Base-by-base conservation (phyloP, 192 early-diverging fungal species). In the Spizellomyces punctatus region DNA sequence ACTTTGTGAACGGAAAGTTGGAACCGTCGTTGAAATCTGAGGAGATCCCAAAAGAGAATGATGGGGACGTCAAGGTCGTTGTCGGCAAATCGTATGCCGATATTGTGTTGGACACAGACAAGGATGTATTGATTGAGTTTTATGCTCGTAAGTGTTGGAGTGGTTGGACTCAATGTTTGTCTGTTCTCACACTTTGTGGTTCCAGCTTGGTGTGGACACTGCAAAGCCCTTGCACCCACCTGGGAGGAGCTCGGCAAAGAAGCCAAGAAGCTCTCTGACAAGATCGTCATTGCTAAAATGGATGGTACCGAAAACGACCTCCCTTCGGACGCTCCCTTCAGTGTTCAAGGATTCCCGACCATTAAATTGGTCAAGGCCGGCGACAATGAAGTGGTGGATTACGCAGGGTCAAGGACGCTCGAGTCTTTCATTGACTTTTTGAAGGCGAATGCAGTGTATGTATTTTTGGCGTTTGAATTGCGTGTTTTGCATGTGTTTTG, bases 221-320 rank as follows among this genome's bases (percentile, higher is more conserved):
- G 86, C 78, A 83, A 86, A 67, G 63, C 65, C 66, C 78, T 85
- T 43, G 90, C 87, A 45, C 92, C 92, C 54, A 91, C 87, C 72
- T 98, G 92, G 82, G 94, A 96, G 44, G 79, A 92, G 77, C 82
- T 99, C 57, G 97, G 88, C 68, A 71, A 83, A 56, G 64, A 67
- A 43, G 80, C 89, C 58, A 62, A 76, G 12, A 58, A 36, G 16
- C 3, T 19, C 17, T 52, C 61, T 46, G 63, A 72, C 62, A 80
- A 79, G 66, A 73, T 94, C 72, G 83, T 90, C 58, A 90, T 94
- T 75, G 94, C 95, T 78, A 99, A 98, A 89, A 88, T 98, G 88
- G 96, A 99, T 77, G 94, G 88, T 68, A 94, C 93, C 52, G 93
- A 89, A 69, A 99, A 99, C 83, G 96, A 99, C 60, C 72, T 98